phyloP scores from a whole-genome alignment of 1,284 basidiomycete genomes.

The Tilletia walkeri region DNA sequence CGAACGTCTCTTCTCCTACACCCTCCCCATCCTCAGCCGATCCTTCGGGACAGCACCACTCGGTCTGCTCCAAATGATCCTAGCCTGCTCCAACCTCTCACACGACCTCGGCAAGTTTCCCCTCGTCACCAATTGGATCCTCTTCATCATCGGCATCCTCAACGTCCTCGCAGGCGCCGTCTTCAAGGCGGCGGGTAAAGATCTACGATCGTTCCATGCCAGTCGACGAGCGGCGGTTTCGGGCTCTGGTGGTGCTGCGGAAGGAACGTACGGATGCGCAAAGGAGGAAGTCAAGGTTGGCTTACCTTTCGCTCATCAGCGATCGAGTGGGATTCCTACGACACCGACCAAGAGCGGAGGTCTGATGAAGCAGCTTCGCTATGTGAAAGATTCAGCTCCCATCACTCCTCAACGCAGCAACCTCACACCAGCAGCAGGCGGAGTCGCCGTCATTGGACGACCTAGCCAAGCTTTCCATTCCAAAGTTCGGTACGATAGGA shows the following conservation, averaged over 20 bases:
- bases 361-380: not conserved
- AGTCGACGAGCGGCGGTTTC: not conserved
- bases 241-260: not conserved
- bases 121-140: slow-evolving; percentile 26
- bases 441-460: not conserved
- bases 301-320: not conserved
- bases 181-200: not conserved
- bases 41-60: slow-evolving; percentile 36
- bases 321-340: not conserved
- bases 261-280: not conserved
- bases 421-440: not conserved
- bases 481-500: not conserved
- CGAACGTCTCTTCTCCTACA: slow-evolving; percentile 32
- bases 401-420: not conserved
- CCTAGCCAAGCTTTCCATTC: not conserved
- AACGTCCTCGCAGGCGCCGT: slow-evolving; percentile 19
- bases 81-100: slow-evolving; percentile 20
- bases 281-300: not conserved
- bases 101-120: slow-evolving; percentile 24
- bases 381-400: slow-evolving; percentile 1
- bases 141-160: slow-evolving; percentile 26
- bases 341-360: too few relatives aligned
- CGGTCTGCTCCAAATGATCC: slow-evolving; percentile 32
- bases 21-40: slow-evolving; percentile 35
- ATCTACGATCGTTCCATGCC: not conserved